Conservation (phyloP, 352 stramenopile species). For the Phytopythium boreale region DNA sequence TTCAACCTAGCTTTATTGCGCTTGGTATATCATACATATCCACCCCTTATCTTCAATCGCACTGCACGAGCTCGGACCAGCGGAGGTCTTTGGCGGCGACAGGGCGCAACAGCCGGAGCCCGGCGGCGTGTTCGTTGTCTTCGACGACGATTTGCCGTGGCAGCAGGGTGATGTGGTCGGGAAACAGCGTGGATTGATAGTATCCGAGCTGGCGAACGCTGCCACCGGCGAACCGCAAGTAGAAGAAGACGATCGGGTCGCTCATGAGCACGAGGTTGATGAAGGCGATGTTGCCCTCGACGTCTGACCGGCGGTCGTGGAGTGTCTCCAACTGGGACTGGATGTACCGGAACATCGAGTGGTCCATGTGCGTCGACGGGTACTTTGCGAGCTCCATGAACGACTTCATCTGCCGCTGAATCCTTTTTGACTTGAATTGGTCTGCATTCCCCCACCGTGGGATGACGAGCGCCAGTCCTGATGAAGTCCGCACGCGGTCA, state of each 20-base stretch:
- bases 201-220: constrained; percentile 4
- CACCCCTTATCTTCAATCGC: constrained; percentile 15
- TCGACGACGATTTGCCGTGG: constrained; percentile 19
- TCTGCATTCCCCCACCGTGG: neutral
- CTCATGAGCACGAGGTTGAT: constrained; percentile 42
- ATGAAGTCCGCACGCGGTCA: constrained; percentile 9
- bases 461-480: constrained; percentile 1
- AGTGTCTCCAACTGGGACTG: constrained; percentile 29
- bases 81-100: constrained; percentile 9
- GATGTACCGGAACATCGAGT: constrained; percentile 15
- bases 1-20: no score
- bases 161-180: constrained; percentile 18
- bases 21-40: no score
- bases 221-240: constrained; percentile 10
- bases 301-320: constrained; percentile 16
- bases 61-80: constrained; percentile 6
- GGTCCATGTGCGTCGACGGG: constrained; percentile 10
- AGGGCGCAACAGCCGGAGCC: constrained; percentile 15
- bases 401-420: neutral
- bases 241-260: constrained; percentile 35
- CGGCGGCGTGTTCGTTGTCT: constrained; percentile 24
- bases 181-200: constrained; percentile 28
- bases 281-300: constrained; percentile 29
- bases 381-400: constrained; percentile 2
- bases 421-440: neutral